These are phyloP conservation scores for Malassezia dermatis DNA, from an alignment of 1,284 basidiomycete species.

Conservation along the genomic window DNA sequence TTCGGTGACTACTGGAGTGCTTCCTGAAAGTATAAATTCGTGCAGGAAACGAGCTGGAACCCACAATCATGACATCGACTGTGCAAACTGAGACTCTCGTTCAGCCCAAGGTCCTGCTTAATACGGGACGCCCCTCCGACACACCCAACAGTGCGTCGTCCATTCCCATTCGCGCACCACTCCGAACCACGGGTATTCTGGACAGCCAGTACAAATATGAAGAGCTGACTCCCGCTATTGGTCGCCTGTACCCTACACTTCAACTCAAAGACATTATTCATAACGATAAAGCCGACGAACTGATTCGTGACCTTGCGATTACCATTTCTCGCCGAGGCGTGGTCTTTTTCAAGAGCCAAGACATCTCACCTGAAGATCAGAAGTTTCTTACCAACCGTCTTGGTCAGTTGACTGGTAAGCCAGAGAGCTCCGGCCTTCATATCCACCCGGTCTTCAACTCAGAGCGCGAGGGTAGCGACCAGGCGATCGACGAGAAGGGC, in stretches of 20 bases:
- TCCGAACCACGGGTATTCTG: constrained; percentile 16
- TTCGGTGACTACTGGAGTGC: neutral
- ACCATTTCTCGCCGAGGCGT: constrained; percentile 59
- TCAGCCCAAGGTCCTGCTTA: neutral
- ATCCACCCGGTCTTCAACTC: constrained; percentile 59
- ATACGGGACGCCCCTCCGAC: neutral
- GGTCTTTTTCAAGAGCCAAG: constrained; percentile 61
- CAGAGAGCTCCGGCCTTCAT: constrained; percentile 55
- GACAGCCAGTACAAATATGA: constrained; percentile 19
- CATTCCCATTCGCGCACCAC: neutral
- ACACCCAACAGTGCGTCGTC: neutral
- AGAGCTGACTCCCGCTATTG: constrained; percentile 49
- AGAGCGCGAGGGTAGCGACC: constrained; percentile 35
- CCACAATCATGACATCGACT: neutral
- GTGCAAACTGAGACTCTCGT: neutral
- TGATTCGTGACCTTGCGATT: constrained; percentile 53
- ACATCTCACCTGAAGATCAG: constrained; percentile 52
- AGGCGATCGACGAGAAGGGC: constrained; percentile 18
- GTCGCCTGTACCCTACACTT: constrained; percentile 50
- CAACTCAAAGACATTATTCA: constrained; percentile 50
- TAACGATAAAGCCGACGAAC: constrained; percentile 50
- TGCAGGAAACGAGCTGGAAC: neutral
- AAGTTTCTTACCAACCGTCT: constrained; percentile 52
- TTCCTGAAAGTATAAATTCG: neutral
- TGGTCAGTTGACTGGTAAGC: constrained; percentile 57